Percentiles rank a stretch among this genome's conserved stretches.
Evolutionary conservation across 345 rosid genomes (phyloP).

Genomic region (Garcia nutans): DNA sequence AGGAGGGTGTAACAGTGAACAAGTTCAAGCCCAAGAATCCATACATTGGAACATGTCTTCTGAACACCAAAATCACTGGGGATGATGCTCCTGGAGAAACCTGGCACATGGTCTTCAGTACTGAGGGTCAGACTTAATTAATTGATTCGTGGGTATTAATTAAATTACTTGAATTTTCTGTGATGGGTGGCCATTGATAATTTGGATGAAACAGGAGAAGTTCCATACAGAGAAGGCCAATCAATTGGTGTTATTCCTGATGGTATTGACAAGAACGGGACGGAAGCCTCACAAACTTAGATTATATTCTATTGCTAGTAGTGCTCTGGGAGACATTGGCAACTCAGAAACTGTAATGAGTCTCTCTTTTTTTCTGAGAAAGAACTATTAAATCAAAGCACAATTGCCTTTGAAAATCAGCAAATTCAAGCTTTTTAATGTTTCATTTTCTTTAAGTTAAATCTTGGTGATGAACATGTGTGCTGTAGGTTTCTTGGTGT

Average conservation of each 20-base stretch:
- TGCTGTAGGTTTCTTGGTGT: constrained; percentile 75
- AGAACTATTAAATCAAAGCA: neutral
- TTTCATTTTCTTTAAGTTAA: neutral
- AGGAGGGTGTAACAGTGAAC: constrained; percentile 84
- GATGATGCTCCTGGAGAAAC: constrained; percentile 99
- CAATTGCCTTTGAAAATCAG: too few species aligned
- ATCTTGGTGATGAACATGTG: neutral
- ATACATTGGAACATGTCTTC: constrained; percentile 75
- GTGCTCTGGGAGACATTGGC: constrained; percentile 97
- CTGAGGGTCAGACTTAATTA: constrained; percentile 53
- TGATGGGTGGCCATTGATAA: neutral
- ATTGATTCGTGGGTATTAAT: too few species aligned
- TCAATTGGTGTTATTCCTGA: constrained; percentile 93
- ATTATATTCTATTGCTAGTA: constrained; percentile 93
- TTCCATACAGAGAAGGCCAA: constrained; percentile 98
- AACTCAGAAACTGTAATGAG: constrained; percentile 78
- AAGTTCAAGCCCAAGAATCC: constrained; percentile 93
- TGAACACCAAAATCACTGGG: constrained; percentile 98
- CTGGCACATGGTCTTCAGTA: constrained; percentile 98
- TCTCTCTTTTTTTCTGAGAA: neutral
- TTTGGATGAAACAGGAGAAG: constrained; percentile 50
- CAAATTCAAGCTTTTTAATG: too few species aligned
- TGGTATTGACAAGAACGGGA: constrained; percentile 88
- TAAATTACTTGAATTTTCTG: neutral
- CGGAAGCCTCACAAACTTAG: constrained; percentile 98